Percentiles rank a stretch among this genome's conserved stretches.
phyloP scores from a whole-genome alignment of 345 rosid genomes.

The Eucalyptus shirleyi region DNA sequence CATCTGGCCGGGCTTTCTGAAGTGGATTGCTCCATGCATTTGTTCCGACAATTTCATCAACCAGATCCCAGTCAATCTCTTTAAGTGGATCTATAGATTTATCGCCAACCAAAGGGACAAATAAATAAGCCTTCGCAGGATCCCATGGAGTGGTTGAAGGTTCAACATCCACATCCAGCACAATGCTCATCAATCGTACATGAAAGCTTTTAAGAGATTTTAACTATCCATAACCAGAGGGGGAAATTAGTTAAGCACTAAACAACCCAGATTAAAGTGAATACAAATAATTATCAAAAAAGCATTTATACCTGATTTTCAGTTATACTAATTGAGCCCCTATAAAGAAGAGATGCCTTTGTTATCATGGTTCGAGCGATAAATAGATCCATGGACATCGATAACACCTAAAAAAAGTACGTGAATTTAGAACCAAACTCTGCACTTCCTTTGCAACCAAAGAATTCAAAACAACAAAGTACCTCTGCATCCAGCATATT shows the following conservation, averaged over 20 bases:
- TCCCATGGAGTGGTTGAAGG: slow-evolving; percentile 99
- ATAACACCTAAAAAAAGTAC: slow-evolving; percentile 66
- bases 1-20: slow-evolving; percentile 96
- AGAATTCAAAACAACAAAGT: not conserved
- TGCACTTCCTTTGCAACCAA: not conserved
- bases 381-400: slow-evolving; percentile 99
- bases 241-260: not conserved
- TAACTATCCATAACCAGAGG: slow-evolving; percentile 48
- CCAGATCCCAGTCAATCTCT: slow-evolving; percentile 83
- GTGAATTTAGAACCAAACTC: not conserved
- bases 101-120: slow-evolving; percentile 83
- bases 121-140: slow-evolving; percentile 96
- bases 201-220: slow-evolving; percentile 87
- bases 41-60: slow-evolving; percentile 43
- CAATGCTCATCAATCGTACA: slow-evolving; percentile 97
- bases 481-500: slow-evolving; percentile 99
- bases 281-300: not conserved
- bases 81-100: slow-evolving; percentile 45
- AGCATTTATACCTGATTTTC: slow-evolving; percentile 58
- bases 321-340: slow-evolving; percentile 52
- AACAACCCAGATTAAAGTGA: not conserved
- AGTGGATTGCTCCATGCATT: slow-evolving; percentile 92
- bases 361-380: slow-evolving; percentile 97
- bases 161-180: slow-evolving; percentile 97
- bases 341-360: slow-evolving; percentile 90